Base-by-base conservation (phyloP, 179 eudicot genomes). In the Sideroxylon spinosum region DNA sequence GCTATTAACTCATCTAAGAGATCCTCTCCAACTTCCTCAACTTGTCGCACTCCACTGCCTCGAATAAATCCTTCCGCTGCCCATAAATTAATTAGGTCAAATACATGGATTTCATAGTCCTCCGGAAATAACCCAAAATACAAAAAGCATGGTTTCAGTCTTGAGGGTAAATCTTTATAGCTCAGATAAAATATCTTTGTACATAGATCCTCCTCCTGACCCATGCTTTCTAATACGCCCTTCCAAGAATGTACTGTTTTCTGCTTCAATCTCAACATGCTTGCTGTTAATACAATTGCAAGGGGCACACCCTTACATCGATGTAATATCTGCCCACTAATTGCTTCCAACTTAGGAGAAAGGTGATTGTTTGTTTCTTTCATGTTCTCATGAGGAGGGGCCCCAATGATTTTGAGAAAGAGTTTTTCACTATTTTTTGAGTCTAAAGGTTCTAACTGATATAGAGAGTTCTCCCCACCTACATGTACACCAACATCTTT, bases 221-320 rank as follows among this genome's bases (percentile, higher is more conserved):
- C 67, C 73, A 79, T 53, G 37, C n/a, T 69, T 2, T 23, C 16
- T 7, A 78, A 70, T 44, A 78, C 69, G 14, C 29, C 68, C 10
- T 32, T 62, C 81, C 81, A 78, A 20, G 25, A 57, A 14, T 14
- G 5, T 60, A 14, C n/a, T 23, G 22, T 50, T 14, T 61, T 80
- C 19, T 46, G 22, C 16, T 17, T 32, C 13, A 17, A 11, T 16
- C 3, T 0, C 61, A 67, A 59, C 66, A 80, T 22, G 12, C 74
- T 69, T 25, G 59, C 69, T 52, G 62, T 65, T 16, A 80, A 53
- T 16, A 74, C 75, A 59, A 80, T 57, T 8, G 82, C 78, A 0
- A 80, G 65, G 8, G 82, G 78, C 14, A 80, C 37, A 20, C 82
- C 82, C n/a, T 29, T 49, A 46, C 82, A 74, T 50, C 29, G 22